Evolutionary conservation across 805 yeast species (phyloP).

Genomic region (Wickerhamiella allomyrinae): DNA sequence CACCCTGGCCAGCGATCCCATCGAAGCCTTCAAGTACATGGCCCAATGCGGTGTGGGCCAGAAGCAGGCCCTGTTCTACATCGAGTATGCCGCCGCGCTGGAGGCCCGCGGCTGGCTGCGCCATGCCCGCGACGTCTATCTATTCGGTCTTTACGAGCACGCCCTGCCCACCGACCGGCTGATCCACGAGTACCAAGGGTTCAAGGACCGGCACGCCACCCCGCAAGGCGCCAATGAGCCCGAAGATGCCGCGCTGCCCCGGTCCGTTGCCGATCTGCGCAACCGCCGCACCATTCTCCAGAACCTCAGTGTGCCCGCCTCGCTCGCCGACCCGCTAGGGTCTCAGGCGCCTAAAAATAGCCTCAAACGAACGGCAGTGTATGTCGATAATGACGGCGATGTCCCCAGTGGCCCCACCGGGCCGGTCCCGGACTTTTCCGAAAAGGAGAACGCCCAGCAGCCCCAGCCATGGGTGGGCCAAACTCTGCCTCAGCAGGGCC

Average conservation of each 20-base stretch:
- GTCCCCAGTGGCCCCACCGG: not conserved
- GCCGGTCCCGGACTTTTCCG: conserved; percentile 7
- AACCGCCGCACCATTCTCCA: not conserved
- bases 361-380: not conserved
- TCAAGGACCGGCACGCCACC: conserved; percentile 26
- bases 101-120: conserved; percentile 34
- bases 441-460: conserved; percentile 46
- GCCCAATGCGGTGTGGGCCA: conserved; percentile 58
- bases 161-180: conserved; percentile 55
- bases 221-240: not conserved
- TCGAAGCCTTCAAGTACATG: conserved; percentile 57
- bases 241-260: not conserved
- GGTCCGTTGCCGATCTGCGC: not conserved
- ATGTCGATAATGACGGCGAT: not conserved
- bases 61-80: conserved; percentile 57
- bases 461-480: conserved; percentile 56
- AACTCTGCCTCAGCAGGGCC: conserved; percentile 14
- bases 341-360: too few relatives aligned
- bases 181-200: conserved; percentile 30
- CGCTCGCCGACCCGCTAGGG: too few relatives aligned
- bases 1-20: conserved; percentile 50
- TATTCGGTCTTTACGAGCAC: conserved; percentile 38
- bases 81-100: conserved; percentile 53
- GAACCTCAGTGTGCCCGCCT: too few relatives aligned
- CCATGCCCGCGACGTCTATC: conserved; percentile 48